Evolutionary conservation across 768 basidiomycete species (phyloP).

Genomic region (Termitomyces sp.): DNA sequence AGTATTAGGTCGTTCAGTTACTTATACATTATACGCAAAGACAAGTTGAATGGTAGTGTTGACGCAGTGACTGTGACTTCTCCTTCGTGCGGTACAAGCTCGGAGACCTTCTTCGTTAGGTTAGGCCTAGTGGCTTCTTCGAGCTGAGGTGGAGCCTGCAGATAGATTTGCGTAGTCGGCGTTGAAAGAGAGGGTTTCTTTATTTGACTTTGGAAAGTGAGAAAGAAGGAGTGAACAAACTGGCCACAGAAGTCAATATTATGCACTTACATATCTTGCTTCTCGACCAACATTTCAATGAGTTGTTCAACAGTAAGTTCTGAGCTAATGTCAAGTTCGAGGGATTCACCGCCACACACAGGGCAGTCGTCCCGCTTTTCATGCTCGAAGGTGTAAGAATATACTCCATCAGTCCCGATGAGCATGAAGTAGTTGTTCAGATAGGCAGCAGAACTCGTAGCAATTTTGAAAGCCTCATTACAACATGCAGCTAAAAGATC

Average conservation of each 20-base stretch:
- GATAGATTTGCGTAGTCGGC: conserved; percentile 73
- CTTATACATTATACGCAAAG: conserved; percentile 55
- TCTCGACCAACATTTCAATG: conserved; percentile 83
- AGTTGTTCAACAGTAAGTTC: conserved; percentile 81
- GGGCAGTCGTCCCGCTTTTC: conserved; percentile 92
- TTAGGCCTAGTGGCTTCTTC: conserved; percentile 89
- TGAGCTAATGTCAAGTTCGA: conserved; percentile 64
- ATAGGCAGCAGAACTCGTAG: conserved; percentile 89
- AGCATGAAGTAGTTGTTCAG: conserved; percentile 99
- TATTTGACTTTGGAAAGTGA: conserved; percentile 65
- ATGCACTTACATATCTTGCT: conserved; percentile 78
- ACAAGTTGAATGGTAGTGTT: conserved; percentile 81
- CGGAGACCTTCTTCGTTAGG: conserved; percentile 78
- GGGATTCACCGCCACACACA: conserved; percentile 89
- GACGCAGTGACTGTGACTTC: conserved; percentile 87
- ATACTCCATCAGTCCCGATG: conserved; percentile 93
- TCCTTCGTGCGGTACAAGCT: conserved; percentile 70
- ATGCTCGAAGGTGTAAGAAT: conserved; percentile 96
- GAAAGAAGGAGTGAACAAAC: conserved; percentile 2
- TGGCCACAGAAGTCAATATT: neutral
- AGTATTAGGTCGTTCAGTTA: conserved; percentile 3
- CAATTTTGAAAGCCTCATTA: conserved; percentile 99
- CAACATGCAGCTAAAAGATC: conserved; percentile 80
- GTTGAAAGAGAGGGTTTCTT: conserved; percentile 92
- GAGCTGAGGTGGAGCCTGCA: conserved; percentile 90